These are phyloP conservation scores for Coelastrella sp. DNA, from an alignment of 139 green algal genomes.

Conservation along the genomic window DNA sequence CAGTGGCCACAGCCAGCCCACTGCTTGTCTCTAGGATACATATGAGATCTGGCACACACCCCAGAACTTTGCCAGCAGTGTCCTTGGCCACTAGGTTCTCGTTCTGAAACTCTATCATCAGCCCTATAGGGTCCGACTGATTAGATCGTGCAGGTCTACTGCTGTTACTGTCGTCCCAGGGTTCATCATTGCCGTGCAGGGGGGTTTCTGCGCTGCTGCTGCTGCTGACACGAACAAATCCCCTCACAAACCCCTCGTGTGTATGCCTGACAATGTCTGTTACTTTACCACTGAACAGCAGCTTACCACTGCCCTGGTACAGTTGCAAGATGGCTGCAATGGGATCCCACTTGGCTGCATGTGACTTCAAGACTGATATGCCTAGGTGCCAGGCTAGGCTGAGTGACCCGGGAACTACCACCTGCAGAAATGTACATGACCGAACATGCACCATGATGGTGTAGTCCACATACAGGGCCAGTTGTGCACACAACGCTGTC, in stretches of 20 bases:
- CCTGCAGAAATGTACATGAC: background rate
- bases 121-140: background rate
- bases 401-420: constrained; percentile 51
- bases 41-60: constrained; percentile 63
- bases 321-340: constrained; percentile 43
- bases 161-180: background rate
- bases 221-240: background rate
- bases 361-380: constrained; percentile 36
- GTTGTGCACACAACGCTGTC: too few relatives aligned
- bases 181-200: background rate
- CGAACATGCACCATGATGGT: too few relatives aligned
- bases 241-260: background rate
- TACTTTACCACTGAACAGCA: constrained; percentile 38
- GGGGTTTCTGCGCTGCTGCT: background rate
- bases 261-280: constrained; percentile 18
- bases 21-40: constrained; percentile 57
- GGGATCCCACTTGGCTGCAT: constrained; percentile 49
- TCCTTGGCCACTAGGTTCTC: constrained; percentile 58
- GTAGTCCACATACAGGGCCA: too few relatives aligned
- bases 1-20: constrained; percentile 50
- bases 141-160: background rate
- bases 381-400: constrained; percentile 60
- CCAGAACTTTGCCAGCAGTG: background rate
- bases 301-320: constrained; percentile 36
- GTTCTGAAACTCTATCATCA: constrained; percentile 55